Evolutionary conservation across 140 eudicot species (phyloP).

Genomic region (Stevia rebaudiana): DNA sequence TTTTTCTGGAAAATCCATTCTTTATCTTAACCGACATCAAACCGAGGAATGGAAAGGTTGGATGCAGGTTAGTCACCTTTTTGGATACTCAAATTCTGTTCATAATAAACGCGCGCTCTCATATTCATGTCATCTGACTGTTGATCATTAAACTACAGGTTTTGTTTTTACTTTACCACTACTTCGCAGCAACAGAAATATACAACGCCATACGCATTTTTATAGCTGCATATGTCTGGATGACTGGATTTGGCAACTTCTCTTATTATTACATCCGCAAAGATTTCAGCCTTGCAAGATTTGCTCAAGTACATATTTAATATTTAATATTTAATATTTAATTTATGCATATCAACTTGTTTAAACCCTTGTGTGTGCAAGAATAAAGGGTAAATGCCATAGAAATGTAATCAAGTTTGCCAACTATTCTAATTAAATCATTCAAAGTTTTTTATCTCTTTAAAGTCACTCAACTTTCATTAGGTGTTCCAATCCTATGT

Average conservation of each 20-base stretch:
- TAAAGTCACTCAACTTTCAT: too few relatives aligned
- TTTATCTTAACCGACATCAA: conserved; percentile 86
- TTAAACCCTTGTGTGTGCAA: neutral
- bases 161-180: conserved; percentile 76
- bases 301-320: conserved; percentile 70
- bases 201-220: conserved; percentile 76
- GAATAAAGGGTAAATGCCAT: too few relatives aligned
- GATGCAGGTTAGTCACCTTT: conserved; percentile 67
- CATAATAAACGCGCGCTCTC: neutral
- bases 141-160: conserved; percentile 41
- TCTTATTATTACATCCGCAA: conserved; percentile 83
- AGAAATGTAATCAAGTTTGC: too few relatives aligned
- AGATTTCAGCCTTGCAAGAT: conserved; percentile 84
- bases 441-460: too few relatives aligned
- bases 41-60: conserved; percentile 99
- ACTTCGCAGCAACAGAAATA: conserved; percentile 80
- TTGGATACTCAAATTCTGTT: neutral
- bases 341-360: neutral
- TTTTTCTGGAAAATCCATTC: conserved; percentile 68
- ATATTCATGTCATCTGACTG: conserved; percentile 14
- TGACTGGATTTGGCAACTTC: conserved; percentile 94
- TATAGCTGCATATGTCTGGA: conserved; percentile 91
- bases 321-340: too few relatives aligned
- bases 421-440: too few relatives aligned
- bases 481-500: too few relatives aligned